Conservation (phyloP, 108 stramenopile genomes). For the Nitzschia putrida region DNA sequence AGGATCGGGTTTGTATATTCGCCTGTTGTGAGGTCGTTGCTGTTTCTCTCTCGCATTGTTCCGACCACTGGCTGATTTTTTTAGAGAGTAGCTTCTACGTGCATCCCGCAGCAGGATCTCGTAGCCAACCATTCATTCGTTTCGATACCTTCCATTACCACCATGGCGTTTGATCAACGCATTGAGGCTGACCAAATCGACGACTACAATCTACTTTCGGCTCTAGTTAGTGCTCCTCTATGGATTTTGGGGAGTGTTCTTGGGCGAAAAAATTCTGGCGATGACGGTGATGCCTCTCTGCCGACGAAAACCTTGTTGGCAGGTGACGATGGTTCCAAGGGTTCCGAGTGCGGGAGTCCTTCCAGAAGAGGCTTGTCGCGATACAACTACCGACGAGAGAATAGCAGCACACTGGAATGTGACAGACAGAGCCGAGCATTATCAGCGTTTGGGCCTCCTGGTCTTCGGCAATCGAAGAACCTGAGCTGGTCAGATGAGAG, state of each 20-base stretch:
- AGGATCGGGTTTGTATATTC: too few relatives aligned
- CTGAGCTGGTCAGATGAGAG: constrained; percentile 79
- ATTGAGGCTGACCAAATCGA: constrained; percentile 73
- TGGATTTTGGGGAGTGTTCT: constrained; percentile 66
- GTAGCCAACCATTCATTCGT: too few relatives aligned
- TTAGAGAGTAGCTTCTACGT: too few relatives aligned
- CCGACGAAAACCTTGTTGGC: not conserved
- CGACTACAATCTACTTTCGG: constrained; percentile 64
- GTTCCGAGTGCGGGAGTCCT: constrained; percentile 23
- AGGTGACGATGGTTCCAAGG: constrained; percentile 18
- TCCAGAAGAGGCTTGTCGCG: constrained; percentile 9
- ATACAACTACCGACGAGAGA: not conserved
- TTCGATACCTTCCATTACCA: not conserved
- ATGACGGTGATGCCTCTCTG: not conserved
- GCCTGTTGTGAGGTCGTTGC: too few relatives aligned
- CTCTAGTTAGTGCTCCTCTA: constrained; percentile 62
- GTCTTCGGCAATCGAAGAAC: constrained; percentile 38
- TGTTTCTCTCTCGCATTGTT: too few relatives aligned
- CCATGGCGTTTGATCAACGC: constrained; percentile 81
- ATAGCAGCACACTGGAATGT: not conserved
- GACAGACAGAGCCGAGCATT: not conserved
- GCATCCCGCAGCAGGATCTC: too few relatives aligned
- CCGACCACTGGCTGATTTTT: too few relatives aligned
- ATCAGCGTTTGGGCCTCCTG: not conserved
- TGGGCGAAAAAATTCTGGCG: constrained; percentile 12